Percentiles rank a stretch among this genome's conserved stretches.
These are phyloP conservation scores for Debaryomyces robertsiae DNA, from an alignment of 1,139 yeast genomes.

Conservation along the genomic window DNA sequence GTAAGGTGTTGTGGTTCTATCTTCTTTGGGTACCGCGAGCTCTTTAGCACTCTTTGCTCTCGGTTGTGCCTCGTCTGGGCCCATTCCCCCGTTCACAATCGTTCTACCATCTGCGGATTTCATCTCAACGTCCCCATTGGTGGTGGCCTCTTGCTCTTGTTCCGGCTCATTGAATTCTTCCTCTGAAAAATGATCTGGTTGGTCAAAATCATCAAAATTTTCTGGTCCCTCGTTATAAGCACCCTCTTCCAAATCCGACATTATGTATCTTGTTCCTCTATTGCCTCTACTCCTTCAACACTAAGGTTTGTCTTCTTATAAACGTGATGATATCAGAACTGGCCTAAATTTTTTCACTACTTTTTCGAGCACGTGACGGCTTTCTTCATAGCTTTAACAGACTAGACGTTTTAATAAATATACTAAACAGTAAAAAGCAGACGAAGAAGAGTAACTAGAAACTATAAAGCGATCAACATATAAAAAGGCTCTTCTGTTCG, in stretches of 20 bases:
- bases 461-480: conserved; percentile 9
- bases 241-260: conserved; percentile 55
- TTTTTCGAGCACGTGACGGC: conserved; percentile 4
- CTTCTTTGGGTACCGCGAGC: conserved; percentile 84
- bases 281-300: no score
- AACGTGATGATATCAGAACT: conserved; percentile 2
- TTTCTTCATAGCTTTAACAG: background rate
- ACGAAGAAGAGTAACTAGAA: conserved; percentile 5
- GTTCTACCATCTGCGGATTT: conserved; percentile 76
- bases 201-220: conserved; percentile 80
- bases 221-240: conserved; percentile 79
- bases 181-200: conserved; percentile 74
- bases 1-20: conserved; percentile 94
- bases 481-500: conserved; percentile 3
- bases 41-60: conserved; percentile 70
- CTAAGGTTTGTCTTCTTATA: background rate
- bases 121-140: conserved; percentile 49
- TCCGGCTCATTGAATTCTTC: conserved; percentile 53
- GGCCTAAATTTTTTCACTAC: conserved; percentile 5
- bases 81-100: conserved; percentile 67
- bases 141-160: conserved; percentile 28
- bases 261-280: no score
- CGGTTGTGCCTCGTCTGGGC: conserved; percentile 57
- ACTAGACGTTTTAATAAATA: conserved; percentile 10
- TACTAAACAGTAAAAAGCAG: conserved; percentile 11